Conservation (phyloP, 2,329 filamentous ascomycete species). For the Fusarium sp. region DNA sequence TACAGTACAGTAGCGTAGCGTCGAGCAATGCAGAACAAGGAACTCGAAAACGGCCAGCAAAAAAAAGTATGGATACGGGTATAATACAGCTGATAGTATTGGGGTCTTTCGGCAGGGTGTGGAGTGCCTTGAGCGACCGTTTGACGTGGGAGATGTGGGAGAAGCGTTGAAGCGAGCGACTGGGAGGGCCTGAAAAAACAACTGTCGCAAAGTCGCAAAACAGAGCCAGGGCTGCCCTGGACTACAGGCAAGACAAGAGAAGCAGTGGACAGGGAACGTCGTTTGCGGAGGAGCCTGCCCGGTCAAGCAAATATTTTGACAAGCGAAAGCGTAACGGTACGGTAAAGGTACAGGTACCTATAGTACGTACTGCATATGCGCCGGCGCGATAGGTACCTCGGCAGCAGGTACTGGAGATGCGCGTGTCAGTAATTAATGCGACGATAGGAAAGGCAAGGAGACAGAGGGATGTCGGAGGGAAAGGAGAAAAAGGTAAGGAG, state of each 20-base stretch:
- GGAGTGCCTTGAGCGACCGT: slow-evolving; percentile 36
- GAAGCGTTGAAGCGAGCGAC: slow-evolving; percentile 36
- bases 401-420: background rate
- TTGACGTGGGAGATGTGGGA: slow-evolving; percentile 19
- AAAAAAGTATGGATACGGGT: slow-evolving; percentile 16
- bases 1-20: slow-evolving; percentile 31
- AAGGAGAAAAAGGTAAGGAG: slow-evolving; percentile 31
- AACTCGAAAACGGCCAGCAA: slow-evolving; percentile 12
- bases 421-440: slow-evolving; percentile 11
- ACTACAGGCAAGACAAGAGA: slow-evolving; percentile 23
- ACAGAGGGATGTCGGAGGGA: slow-evolving; percentile 12
- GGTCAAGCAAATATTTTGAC: slow-evolving; percentile 24
- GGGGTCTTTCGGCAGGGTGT: slow-evolving; percentile 19
- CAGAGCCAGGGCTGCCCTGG: slow-evolving; percentile 29
- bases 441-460: slow-evolving; percentile 24
- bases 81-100: slow-evolving; percentile 26
- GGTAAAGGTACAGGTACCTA: background rate
- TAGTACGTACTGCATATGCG: slow-evolving; percentile 26
- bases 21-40: slow-evolving; percentile 11
- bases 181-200: slow-evolving; percentile 21
- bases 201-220: slow-evolving; percentile 18
- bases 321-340: slow-evolving; percentile 1
- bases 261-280: slow-evolving; percentile 27
- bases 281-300: slow-evolving; percentile 35
- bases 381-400: slow-evolving; percentile 7